Evolutionary conservation across 805 yeast species (phyloP).

Genomic region (Ogataea ramenticola): DNA sequence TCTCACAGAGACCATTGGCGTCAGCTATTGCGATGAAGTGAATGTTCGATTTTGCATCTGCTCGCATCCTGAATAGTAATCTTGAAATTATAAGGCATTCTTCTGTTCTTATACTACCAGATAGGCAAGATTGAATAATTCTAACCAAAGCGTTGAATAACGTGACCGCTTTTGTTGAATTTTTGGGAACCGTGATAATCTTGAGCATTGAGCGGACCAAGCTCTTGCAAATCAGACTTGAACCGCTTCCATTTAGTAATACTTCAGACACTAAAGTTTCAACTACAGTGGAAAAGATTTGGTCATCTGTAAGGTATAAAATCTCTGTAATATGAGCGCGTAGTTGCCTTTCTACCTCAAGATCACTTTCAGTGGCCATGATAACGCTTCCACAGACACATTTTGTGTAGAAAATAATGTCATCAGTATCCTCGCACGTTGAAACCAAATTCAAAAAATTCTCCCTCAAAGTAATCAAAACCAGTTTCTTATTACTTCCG

Average conservation of each 20-base stretch:
- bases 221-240: neutral
- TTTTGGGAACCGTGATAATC: neutral
- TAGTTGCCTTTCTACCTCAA: neutral
- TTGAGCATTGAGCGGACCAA: neutral
- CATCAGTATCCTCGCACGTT: neutral
- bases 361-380: neutral
- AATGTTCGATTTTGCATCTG: slow-evolving; percentile 35
- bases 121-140: neutral
- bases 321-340: neutral
- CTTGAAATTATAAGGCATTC: slow-evolving; percentile 37
- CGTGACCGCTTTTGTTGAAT: neutral
- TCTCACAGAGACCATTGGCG: slow-evolving; percentile 59
- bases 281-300: neutral
- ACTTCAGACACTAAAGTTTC: neutral
- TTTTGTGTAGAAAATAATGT: too few relatives aligned
- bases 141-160: neutral
- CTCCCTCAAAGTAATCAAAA: neutral
- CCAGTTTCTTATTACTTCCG: neutral
- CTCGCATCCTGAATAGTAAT: slow-evolving; percentile 47
- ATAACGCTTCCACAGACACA: neutral
- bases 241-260: neutral
- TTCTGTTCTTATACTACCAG: neutral
- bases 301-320: neutral
- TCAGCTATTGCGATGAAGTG: slow-evolving; percentile 49
- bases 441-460: neutral